phyloP scores from a whole-genome alignment of 139 green algal species.

The Parachlorella kessleri region DNA sequence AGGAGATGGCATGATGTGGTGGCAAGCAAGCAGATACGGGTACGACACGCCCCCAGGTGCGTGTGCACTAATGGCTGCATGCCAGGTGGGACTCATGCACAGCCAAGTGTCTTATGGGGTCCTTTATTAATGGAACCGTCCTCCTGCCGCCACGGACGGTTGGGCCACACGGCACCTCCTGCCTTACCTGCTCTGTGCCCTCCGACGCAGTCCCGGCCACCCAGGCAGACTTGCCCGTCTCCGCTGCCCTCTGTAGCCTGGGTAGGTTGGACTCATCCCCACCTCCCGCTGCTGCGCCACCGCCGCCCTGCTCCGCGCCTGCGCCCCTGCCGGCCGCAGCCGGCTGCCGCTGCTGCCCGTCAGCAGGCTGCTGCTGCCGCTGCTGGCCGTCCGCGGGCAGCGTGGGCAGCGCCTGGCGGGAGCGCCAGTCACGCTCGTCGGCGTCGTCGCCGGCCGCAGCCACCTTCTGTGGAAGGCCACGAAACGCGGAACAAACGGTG shows the following conservation, averaged over 20 bases:
- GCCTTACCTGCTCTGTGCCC: constrained; percentile 70
- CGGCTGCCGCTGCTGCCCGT: not conserved
- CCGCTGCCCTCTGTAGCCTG: constrained; percentile 73
- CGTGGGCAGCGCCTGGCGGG: constrained; percentile 25
- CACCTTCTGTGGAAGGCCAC: constrained; percentile 19
- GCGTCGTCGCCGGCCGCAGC: constrained; percentile 42
- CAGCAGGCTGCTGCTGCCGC: constrained; percentile 32
- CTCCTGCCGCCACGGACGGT: too few relatives aligned
- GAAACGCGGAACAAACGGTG: too few relatives aligned
- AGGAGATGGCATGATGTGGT: too few relatives aligned
- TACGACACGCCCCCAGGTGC: too few relatives aligned
- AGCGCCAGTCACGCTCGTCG: constrained; percentile 74
- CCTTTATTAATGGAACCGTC: too few relatives aligned
- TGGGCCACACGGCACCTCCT: constrained; percentile 37
- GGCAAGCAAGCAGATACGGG: too few relatives aligned
- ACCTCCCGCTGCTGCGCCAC: constrained; percentile 20
- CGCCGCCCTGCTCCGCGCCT: not conserved
- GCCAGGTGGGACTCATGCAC: too few relatives aligned
- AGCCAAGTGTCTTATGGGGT: too few relatives aligned
- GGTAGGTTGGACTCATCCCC: too few relatives aligned
- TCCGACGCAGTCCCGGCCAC: constrained; percentile 38
- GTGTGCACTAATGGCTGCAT: too few relatives aligned
- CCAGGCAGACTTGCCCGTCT: constrained; percentile 77
- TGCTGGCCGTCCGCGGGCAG: not conserved
- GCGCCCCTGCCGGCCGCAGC: not conserved